Evolutionary conservation across 2,329 filamentous ascomycete species (phyloP).

Genomic region (Diplodia intermedia): DNA sequence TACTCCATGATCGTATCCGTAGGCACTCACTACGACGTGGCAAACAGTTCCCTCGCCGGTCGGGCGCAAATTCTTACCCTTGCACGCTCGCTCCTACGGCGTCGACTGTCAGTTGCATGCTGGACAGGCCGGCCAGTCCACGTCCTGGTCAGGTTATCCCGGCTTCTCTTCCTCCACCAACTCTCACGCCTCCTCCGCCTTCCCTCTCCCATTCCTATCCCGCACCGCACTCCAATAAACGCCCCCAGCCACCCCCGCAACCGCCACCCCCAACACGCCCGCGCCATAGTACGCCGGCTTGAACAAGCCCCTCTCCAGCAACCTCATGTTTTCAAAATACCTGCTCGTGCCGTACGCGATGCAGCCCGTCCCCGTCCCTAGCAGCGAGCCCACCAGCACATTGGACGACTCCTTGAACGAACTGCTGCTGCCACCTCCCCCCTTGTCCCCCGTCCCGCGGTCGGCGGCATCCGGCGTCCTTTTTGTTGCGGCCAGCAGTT

Average conservation of each 20-base stretch:
- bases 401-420: slow-evolving; percentile 5
- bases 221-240: slow-evolving; percentile 34
- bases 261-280: slow-evolving; percentile 40
- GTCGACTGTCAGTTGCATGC: too few relatives aligned
- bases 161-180: neutral
- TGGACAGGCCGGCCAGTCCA: too few relatives aligned
- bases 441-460: slow-evolving; percentile 33
- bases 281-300: slow-evolving; percentile 42
- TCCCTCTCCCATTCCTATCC: slow-evolving; percentile 14
- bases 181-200: neutral
- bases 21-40: too few relatives aligned
- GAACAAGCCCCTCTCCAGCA: slow-evolving; percentile 55
- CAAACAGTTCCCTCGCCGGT: too few relatives aligned
- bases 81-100: too few relatives aligned
- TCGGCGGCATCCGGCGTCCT: slow-evolving; percentile 39
- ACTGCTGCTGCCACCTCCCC: neutral
- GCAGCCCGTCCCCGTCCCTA: slow-evolving; percentile 55
- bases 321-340: slow-evolving; percentile 55
- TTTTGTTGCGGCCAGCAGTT: slow-evolving; percentile 39
- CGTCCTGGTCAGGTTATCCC: too few relatives aligned
- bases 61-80: too few relatives aligned
- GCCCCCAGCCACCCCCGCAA: slow-evolving; percentile 38
- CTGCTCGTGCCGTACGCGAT: slow-evolving; percentile 57
- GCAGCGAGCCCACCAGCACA: slow-evolving; percentile 48
- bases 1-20: too few relatives aligned